A percentile compares a stretch with the other conserved stretches of the same genome.
These are phyloP conservation scores for Lathyrus sativus DNA, from an alignment of 306 rosid genomes.

Conservation along the genomic window DNA sequence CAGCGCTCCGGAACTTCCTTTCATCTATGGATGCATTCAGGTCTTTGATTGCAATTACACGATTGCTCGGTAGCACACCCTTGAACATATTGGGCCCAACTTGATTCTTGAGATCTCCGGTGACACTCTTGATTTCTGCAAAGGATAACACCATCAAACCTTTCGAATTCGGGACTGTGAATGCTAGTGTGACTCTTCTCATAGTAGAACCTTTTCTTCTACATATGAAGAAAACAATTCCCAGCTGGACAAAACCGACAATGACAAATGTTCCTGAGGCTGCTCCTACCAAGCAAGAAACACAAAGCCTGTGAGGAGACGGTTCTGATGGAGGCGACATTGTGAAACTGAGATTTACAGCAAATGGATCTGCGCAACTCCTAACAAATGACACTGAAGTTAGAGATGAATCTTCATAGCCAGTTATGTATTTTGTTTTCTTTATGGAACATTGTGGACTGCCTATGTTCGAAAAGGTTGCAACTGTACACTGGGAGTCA, in stretches of 20 bases:
- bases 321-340: constrained; percentile 33
- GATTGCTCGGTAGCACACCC: constrained; percentile 56
- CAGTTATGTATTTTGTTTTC: constrained; percentile 62
- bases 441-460: constrained; percentile 58
- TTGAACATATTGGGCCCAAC: constrained; percentile 66
- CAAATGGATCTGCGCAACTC: constrained; percentile 68
- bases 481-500: constrained; percentile 58
- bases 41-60: constrained; percentile 53
- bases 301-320: constrained; percentile 45
- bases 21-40: constrained; percentile 59
- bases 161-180: constrained; percentile 48
- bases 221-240: constrained; percentile 53
- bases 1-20: constrained; percentile 65
- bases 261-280: constrained; percentile 56
- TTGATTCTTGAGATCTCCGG: constrained; percentile 56
- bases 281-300: constrained; percentile 65
- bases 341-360: constrained; percentile 54
- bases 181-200: constrained; percentile 45
- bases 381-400: constrained; percentile 66
- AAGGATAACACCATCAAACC: constrained; percentile 59
- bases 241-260: constrained; percentile 57
- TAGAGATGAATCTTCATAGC: constrained; percentile 65
- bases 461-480: constrained; percentile 72
- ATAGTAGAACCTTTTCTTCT: constrained; percentile 43
- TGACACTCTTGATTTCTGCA: constrained; percentile 63